Base-by-base conservation (phyloP, 2,329 filamentous ascomycete species). In the Hypoxylon sp. region DNA sequence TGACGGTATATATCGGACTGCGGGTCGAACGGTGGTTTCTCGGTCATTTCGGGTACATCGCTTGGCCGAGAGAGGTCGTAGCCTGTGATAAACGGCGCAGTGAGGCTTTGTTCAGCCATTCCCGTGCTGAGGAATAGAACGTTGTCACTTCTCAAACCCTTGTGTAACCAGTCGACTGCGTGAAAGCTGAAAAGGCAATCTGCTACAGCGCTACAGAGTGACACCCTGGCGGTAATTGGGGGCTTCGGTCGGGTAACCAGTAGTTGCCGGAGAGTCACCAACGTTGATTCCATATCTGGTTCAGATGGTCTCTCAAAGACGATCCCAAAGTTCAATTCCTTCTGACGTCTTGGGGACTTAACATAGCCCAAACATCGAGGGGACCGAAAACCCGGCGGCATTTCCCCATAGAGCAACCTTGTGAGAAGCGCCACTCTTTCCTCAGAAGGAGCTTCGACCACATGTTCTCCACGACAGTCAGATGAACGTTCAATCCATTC, bases 151-250 rank as follows among this genome's bases (percentile, higher is more conserved):
- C 84, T 82, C 0, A 88, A 77, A 2, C 84, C 83, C 70, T 87
- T 87, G 77, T 87, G 85, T 5, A 86, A 77, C 85, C 85, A 88
- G 62, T 85, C 82, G 0, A 86, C 82, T 0, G 83, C 81, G 68
- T 87, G 85, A 0, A 87, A 51, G 13, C 49, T 65, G n/a, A 54
- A 61, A 6, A 68, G 27, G 42, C 60, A 62, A 27, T 62, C 56
- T 22, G 57, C 68, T 46, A 70, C 33, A 11, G 44, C 35, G 30
- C 40, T 51, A 33, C 54, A 63, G 6, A 71, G 65, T 1, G 58
- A 48, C 27, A 69, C 37, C 8, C 55, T 58, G 7, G 54, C 46
- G 17, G 48, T 46, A 14, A 68, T 44, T 20, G 64, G 27, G 13
- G 57, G 64, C 17, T 62, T 62, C n/a, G 50, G 61, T 13, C 37